Base-by-base conservation (phyloP, 768 basidiomycete genomes). In the Mycena pura region DNA sequence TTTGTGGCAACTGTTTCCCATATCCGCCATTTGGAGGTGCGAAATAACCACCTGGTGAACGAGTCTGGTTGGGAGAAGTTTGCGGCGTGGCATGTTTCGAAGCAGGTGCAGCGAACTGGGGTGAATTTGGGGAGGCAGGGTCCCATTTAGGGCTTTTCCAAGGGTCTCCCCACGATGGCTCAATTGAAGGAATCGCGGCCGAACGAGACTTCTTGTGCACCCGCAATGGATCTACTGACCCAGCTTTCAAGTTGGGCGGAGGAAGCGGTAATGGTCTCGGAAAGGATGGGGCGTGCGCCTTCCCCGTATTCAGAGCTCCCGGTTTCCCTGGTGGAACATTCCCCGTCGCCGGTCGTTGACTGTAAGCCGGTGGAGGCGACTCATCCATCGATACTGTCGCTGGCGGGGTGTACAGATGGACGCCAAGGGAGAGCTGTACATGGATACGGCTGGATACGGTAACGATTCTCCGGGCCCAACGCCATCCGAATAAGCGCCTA, bases 281-380 rank as follows among this genome's bases (percentile, higher is more conserved):
- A 32, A 55, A 36, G 17, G 53, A 17, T n/a, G n/a, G n/a, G n/a
- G n/a, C n/a, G n/a, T n/a, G 22, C 39, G 38, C 28, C 61, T 57
- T 46, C 60, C 60, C 38, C 57, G 27, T 22, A 56, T 36, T 54
- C 40, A 31, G 46, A 39, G 41, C 17, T 25, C 47, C 38, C 17
- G 28, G n/a, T n/a, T n/a, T 14, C 47, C 49, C 24, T 36, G 45
- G 15, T 7, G 29, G 24, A 60, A 47, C 34, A 56, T 49, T 19
- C 34, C n/a, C 28, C 31, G 61, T 19, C 21, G 22, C 19, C 22
- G 47, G 21, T 10, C 34, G 38, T 60, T 57, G 28, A 38, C 39
- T 57, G 57, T 66, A 66, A 5, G 64, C 64, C 6, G 64, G 64
- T 2, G 64, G 64, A 47, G 64, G 64, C 10, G 60, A 53, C 28